These are phyloP conservation scores for Candida yuanshanica DNA, from an alignment of 805 yeast genomes.

Conservation along the genomic window DNA sequence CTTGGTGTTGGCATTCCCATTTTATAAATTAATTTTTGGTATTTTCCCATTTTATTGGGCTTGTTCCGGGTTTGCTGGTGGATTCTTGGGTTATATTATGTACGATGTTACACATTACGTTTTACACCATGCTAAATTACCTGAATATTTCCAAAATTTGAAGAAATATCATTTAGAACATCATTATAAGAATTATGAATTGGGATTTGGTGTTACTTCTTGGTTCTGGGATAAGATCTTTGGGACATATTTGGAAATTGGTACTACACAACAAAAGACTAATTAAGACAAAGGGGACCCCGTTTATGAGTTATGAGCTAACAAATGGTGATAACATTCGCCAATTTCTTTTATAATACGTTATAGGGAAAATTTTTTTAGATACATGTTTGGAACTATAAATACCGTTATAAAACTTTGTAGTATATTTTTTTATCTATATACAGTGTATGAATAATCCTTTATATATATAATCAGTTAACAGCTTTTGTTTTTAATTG, in stretches of 20 bases:
- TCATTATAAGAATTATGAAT: slow-evolving; percentile 93
- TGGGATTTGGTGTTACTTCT: slow-evolving; percentile 95
- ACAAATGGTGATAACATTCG: no score
- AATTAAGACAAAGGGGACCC: neutral
- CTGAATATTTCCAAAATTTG: slow-evolving; percentile 65
- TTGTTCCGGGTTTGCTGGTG: slow-evolving; percentile 93
- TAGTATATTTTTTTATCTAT: neutral
- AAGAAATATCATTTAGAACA: slow-evolving; percentile 94
- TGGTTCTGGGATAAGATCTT: slow-evolving; percentile 92
- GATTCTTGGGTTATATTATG: slow-evolving; percentile 85
- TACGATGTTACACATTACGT: slow-evolving; percentile 95
- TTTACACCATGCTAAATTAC: slow-evolving; percentile 83
- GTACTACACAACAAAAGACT: slow-evolving; percentile 16
- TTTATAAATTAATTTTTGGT: slow-evolving; percentile 70
- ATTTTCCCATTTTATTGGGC: slow-evolving; percentile 80
- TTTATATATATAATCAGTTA: neutral
- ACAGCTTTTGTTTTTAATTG: slow-evolving; percentile 58
- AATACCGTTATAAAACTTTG: no score
- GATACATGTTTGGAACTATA: no score
- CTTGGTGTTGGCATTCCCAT: slow-evolving; percentile 65
- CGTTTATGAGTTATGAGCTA: neutral
- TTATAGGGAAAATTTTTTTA: no score
- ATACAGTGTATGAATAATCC: neutral
- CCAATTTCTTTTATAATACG: no score
- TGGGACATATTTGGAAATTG: slow-evolving; percentile 61